Conservation (phyloP, 2,329 filamentous ascomycete species). For the Sporothrix sp. region DNA sequence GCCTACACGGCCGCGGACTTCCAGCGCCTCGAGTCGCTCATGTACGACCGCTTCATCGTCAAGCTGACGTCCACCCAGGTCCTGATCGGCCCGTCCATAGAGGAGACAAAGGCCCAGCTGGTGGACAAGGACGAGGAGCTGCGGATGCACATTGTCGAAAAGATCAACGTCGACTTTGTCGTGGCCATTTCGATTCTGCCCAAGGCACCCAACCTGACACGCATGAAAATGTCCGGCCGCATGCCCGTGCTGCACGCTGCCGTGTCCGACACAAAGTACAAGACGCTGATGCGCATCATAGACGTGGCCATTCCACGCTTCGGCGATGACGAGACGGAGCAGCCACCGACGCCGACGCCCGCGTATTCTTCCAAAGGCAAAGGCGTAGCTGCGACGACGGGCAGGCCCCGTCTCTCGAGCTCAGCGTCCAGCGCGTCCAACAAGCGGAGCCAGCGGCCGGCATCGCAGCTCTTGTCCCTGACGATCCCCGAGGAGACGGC, state of each 20-base stretch:
- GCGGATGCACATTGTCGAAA: slow-evolving; percentile 82
- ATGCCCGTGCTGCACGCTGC: slow-evolving; percentile 86
- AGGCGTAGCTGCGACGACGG: slow-evolving; percentile 20
- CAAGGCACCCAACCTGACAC: slow-evolving; percentile 85
- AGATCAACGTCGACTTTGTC: slow-evolving; percentile 94
- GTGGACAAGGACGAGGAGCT: slow-evolving; percentile 55
- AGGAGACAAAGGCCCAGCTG: slow-evolving; percentile 78
- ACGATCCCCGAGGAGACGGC: slow-evolving; percentile 51
- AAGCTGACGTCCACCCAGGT: slow-evolving; percentile 93
- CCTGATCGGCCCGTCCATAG: slow-evolving; percentile 85
- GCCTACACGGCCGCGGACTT: slow-evolving; percentile 84
- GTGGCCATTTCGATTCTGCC: slow-evolving; percentile 97
- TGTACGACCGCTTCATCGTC: slow-evolving; percentile 96
- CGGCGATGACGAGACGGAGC: slow-evolving; percentile 34
- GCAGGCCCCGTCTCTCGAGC: slow-evolving; percentile 37
- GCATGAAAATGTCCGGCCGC: slow-evolving; percentile 82
- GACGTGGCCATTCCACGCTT: slow-evolving; percentile 91
- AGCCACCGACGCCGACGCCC: slow-evolving; percentile 16
- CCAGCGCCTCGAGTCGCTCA: slow-evolving; percentile 75
- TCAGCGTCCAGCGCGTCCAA: slow-evolving; percentile 35
- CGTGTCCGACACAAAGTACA: slow-evolving; percentile 93
- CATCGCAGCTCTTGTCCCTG: slow-evolving; percentile 62
- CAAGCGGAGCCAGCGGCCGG: slow-evolving; percentile 45
- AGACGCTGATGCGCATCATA: slow-evolving; percentile 89
- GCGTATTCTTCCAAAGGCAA: no score